These are phyloP conservation scores for Cichorium intybus DNA, from an alignment of 140 eudicot species.

Conservation along the genomic window DNA sequence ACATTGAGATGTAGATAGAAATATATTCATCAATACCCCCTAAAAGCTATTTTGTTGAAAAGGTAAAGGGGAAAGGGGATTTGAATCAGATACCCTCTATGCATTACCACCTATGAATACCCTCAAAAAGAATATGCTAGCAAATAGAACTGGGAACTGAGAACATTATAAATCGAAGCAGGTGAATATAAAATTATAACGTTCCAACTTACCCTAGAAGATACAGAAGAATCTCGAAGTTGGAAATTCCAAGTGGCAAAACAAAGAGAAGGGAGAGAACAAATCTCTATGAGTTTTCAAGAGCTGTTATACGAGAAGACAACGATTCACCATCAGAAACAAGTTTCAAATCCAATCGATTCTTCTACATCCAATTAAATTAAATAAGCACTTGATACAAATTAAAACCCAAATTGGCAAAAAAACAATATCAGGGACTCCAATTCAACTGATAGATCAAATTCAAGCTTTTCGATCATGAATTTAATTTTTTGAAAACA, in stretches of 20 bases:
- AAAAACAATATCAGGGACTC: conserved; percentile 3
- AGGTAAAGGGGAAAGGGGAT: conserved; percentile 4
- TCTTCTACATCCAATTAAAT: conserved; percentile 5
- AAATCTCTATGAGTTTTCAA: conserved; percentile 3
- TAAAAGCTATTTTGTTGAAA: not conserved
- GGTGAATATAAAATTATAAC: not conserved
- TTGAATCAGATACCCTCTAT: not conserved
- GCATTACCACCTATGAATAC: conserved; percentile 4
- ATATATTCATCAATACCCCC: not conserved
- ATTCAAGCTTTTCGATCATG: not conserved
- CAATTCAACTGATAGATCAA: conserved; percentile 5
- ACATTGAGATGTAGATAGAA: not conserved
- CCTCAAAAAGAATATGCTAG: not conserved
- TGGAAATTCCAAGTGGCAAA: not conserved
- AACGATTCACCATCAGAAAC: not conserved
- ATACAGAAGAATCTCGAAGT: not conserved
- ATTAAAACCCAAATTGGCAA: not conserved
- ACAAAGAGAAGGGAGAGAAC: not conserved
- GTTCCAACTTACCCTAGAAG: conserved; percentile 3
- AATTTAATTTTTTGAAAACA: not conserved
- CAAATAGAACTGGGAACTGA: conserved; percentile 8
- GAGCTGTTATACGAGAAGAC: not conserved
- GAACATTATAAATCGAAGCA: not conserved
- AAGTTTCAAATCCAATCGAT: conserved; percentile 12
- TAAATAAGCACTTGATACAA: not conserved